A percentile compares a stretch with the other conserved stretches of the same genome.
phyloP scores from a whole-genome alignment of 305 asterid species.

The Plantago coronopus region DNA sequence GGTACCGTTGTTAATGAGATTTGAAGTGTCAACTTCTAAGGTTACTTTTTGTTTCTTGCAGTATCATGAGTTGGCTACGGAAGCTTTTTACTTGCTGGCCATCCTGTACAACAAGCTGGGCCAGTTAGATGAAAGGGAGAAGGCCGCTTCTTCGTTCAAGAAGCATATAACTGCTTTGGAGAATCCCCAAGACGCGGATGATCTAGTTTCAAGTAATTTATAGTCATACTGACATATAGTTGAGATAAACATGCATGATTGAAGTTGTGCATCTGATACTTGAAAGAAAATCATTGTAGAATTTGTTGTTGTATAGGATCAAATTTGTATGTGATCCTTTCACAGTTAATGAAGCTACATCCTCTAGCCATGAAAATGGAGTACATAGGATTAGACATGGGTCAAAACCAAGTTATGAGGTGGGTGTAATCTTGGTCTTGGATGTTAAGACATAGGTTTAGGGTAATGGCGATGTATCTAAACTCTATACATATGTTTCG shows the following conservation, averaged over 20 bases:
- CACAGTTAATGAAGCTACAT: no score
- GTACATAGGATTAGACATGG: no score
- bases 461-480: no score
- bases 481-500: no score
- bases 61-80: constrained; percentile 90
- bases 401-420: no score
- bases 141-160: constrained; percentile 70
- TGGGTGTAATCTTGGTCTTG: no score
- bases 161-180: constrained; percentile 62
- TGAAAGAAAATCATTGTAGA: no score
- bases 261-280: neutral
- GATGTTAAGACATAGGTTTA: no score
- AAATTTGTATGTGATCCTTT: no score
- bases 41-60: constrained; percentile 26
- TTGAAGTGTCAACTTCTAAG: constrained; percentile 2
- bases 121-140: constrained; percentile 63
- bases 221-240: no score
- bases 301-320: no score
- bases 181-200: constrained; percentile 49
- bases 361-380: no score
- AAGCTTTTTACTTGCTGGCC: constrained; percentile 86
- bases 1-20: neutral
- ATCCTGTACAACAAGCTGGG: constrained; percentile 70
- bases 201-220: constrained; percentile 25
- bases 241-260: neutral